These are phyloP conservation scores for Diaporthe australafricana DNA, from an alignment of 2,329 filamentous ascomycete genomes.

Conservation along the genomic window DNA sequence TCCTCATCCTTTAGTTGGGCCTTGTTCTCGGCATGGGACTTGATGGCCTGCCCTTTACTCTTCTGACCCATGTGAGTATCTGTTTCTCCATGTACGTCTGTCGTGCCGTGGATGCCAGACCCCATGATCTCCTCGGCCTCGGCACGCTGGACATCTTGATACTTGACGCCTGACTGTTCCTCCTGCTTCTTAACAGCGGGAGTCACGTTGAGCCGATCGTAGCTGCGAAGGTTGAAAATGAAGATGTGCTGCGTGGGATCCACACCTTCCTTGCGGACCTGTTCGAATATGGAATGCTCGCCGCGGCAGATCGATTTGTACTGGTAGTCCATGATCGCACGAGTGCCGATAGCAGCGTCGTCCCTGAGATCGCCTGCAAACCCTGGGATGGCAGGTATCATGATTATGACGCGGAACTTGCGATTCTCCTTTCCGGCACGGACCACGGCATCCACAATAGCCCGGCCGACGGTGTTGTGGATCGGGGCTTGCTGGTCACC, in stretches of 20 bases:
- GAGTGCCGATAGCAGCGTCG: constrained; percentile 84
- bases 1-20: constrained; percentile 47
- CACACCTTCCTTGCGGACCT: constrained; percentile 77
- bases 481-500: constrained; percentile 88
- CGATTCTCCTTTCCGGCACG: constrained; percentile 82
- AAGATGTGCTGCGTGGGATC: constrained; percentile 87
- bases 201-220: constrained; percentile 91
- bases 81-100: constrained; percentile 57
- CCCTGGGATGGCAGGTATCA: constrained; percentile 92
- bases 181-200: constrained; percentile 79
- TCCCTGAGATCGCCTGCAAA: constrained; percentile 92
- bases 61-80: constrained; percentile 62
- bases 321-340: constrained; percentile 98
- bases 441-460: constrained; percentile 92
- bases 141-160: constrained; percentile 87
- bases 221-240: constrained; percentile 92
- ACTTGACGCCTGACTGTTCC: constrained; percentile 83
- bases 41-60: constrained; percentile 45
- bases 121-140: constrained; percentile 93
- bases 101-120: constrained; percentile 73
- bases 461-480: constrained; percentile 86
- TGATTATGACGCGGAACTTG: constrained; percentile 89
- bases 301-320: constrained; percentile 96
- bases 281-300: constrained; percentile 88
- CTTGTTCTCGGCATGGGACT: constrained; percentile 47